phyloP scores from a whole-genome alignment of 768 basidiomycete species.

The Leucosporidium creatinivorum region DNA sequence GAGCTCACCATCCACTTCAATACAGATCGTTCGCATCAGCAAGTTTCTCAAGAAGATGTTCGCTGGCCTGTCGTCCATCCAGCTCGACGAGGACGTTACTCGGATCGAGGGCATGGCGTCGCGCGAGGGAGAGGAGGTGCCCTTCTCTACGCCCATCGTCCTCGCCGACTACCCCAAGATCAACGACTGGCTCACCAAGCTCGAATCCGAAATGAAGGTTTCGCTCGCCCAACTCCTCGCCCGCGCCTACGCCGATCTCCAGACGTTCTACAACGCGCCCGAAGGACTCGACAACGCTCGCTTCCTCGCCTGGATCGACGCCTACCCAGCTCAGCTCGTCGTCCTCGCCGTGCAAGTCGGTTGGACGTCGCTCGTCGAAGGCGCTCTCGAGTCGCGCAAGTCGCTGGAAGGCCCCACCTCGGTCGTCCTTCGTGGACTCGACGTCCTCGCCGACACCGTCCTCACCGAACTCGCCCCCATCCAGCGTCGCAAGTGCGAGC shows the following conservation, averaged over 20 bases:
- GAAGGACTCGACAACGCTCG: slow-evolving; percentile 55
- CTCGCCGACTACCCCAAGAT: slow-evolving; percentile 94
- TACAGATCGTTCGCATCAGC: slow-evolving; percentile 78
- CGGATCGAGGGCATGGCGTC: slow-evolving; percentile 91
- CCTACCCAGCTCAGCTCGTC: slow-evolving; percentile 90
- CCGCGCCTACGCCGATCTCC: slow-evolving; percentile 70
- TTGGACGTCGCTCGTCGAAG: slow-evolving; percentile 83
- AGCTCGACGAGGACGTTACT: slow-evolving; percentile 76
- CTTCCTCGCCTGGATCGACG: slow-evolving; percentile 84
- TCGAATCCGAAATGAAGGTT: slow-evolving; percentile 86
- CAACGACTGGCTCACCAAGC: slow-evolving; percentile 92
- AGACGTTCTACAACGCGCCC: slow-evolving; percentile 66
- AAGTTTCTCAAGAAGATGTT: slow-evolving; percentile 99
- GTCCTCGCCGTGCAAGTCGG: slow-evolving; percentile 90
- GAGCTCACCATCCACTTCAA: not conserved
- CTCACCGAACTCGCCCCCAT: slow-evolving; percentile 78
- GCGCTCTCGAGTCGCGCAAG: slow-evolving; percentile 53
- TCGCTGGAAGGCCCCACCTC: slow-evolving; percentile 61
- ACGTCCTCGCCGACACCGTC: slow-evolving; percentile 94
- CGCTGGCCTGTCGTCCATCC: slow-evolving; percentile 85
- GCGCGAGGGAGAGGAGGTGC: slow-evolving; percentile 87
- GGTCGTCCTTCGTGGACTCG: slow-evolving; percentile 72
- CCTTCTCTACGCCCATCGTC: slow-evolving; percentile 70
- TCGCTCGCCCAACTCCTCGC: slow-evolving; percentile 76
- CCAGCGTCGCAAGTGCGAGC: slow-evolving; percentile 96